Conservation (phyloP, 2,329 filamentous ascomycete genomes). For the Penicillium sp. region DNA sequence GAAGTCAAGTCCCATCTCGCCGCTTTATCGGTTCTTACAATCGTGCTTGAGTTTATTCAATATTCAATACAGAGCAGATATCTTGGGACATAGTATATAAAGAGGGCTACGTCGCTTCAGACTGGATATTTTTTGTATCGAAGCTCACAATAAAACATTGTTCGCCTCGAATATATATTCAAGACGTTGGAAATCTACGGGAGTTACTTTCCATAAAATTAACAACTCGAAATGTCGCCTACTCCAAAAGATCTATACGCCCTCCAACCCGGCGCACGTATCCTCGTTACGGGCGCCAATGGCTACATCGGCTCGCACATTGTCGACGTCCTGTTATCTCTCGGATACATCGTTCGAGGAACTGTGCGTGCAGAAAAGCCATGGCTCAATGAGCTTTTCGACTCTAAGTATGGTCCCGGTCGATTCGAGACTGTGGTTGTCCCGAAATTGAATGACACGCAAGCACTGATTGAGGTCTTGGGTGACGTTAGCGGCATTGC, state of each 20-base stretch:
- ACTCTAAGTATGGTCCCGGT: slow-evolving; percentile 22
- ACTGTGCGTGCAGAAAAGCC: slow-evolving; percentile 38
- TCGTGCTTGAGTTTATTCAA: not conserved
- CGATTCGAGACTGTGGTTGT: slow-evolving; percentile 39
- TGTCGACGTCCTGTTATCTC: slow-evolving; percentile 36
- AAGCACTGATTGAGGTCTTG: slow-evolving; percentile 39
- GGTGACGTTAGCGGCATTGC: slow-evolving; percentile 23
- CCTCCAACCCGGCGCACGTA: slow-evolving; percentile 26
- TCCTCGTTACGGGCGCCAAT: slow-evolving; percentile 47
- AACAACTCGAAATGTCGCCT: slow-evolving; percentile 1
- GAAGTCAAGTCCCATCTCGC: not conserved
- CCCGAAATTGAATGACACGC: slow-evolving; percentile 32
- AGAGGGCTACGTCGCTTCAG: not conserved
- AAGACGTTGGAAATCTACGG: no score
- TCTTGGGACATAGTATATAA: not conserved
- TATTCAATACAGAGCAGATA: not conserved
- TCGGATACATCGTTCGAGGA: slow-evolving; percentile 45
- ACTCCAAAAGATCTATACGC: not conserved
- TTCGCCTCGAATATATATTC: no score
- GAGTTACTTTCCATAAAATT: not conserved
- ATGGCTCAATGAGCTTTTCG: slow-evolving; percentile 34
- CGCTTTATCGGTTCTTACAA: not conserved
- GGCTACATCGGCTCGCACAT: slow-evolving; percentile 46
- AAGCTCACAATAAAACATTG: no score
- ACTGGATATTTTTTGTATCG: not conserved